Conservation (phyloP, 192 early-diverging fungal genomes). For the Coemansia sp. region DNA sequence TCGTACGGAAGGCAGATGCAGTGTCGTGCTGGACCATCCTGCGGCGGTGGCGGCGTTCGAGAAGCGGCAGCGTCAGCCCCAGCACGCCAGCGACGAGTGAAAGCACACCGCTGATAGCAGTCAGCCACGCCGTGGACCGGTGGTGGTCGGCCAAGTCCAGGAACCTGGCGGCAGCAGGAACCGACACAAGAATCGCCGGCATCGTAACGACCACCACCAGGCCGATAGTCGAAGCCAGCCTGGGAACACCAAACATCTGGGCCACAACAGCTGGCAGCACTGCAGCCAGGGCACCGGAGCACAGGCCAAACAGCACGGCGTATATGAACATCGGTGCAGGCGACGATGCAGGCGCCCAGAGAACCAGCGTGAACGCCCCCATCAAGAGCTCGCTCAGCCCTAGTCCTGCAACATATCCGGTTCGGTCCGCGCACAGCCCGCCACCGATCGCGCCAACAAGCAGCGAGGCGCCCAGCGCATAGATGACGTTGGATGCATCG, state of each 20-base stretch:
- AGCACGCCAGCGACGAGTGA: slow-evolving; percentile 24
- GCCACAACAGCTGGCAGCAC: slow-evolving; percentile 21
- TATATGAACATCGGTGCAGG: slow-evolving; percentile 29
- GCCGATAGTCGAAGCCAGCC: slow-evolving; percentile 30
- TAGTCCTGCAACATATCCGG: slow-evolving; percentile 28
- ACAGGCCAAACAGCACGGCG: slow-evolving; percentile 27
- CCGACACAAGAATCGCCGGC: slow-evolving; percentile 18
- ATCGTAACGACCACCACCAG: slow-evolving; percentile 15
- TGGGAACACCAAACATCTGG: slow-evolving; percentile 35
- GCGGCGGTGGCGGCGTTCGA: slow-evolving; percentile 21
- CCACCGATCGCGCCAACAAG: slow-evolving; percentile 18
- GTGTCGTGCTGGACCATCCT: neutral
- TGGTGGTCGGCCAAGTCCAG: slow-evolving; percentile 4
- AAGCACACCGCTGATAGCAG: slow-evolving; percentile 23
- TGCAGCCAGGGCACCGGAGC: slow-evolving; percentile 18
- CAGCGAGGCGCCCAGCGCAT: slow-evolving; percentile 20
- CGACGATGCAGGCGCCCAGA: slow-evolving; percentile 21
- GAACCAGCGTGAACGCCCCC: slow-evolving; percentile 26
- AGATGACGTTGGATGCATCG: slow-evolving; percentile 18
- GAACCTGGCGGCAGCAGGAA: slow-evolving; percentile 26
- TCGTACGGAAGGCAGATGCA: neutral
- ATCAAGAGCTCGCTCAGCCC: slow-evolving; percentile 29
- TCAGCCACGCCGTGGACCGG: slow-evolving; percentile 18
- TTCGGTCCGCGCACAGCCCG: slow-evolving; percentile 15
- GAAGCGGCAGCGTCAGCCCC: slow-evolving; percentile 25